Evolutionary conservation across 352 stramenopile species (phyloP).

Genomic region (Phytophthora idaei): DNA sequence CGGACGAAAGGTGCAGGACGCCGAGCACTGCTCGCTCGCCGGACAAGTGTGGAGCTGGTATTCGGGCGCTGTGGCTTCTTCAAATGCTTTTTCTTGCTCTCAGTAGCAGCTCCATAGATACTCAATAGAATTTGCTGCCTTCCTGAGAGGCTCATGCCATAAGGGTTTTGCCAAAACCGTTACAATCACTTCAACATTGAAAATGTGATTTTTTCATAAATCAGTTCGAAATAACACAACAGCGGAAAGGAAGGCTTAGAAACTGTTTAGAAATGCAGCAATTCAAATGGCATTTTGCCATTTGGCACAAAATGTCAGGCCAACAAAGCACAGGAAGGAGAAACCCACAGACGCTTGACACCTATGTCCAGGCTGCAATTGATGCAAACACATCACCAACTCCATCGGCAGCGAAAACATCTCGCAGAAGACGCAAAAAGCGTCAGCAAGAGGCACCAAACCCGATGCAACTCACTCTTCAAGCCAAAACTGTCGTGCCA

Average conservation of each 20-base stretch:
- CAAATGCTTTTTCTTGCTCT: not conserved
- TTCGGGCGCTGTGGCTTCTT: constrained; percentile 20
- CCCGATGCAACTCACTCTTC: not conserved
- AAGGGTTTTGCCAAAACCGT: not conserved
- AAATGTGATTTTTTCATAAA: not conserved
- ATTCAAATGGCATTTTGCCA: not conserved
- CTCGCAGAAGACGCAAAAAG: constrained; percentile 27
- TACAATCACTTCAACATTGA: not conserved
- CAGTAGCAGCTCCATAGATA: constrained; percentile 36
- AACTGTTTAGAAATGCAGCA: not conserved
- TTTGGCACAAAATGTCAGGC: constrained; percentile 1
- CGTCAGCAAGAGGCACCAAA: not conserved
- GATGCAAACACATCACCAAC: not conserved
- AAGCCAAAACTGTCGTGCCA: not conserved
- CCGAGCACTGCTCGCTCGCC: constrained; percentile 4
- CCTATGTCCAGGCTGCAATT: constrained; percentile 33
- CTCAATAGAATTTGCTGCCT: constrained; percentile 39
- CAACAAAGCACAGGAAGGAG: constrained; percentile 2
- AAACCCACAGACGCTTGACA: constrained; percentile 9
- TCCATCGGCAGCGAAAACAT: not conserved
- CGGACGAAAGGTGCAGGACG: constrained; percentile 8
- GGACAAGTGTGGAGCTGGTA: not conserved
- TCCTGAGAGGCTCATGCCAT: constrained; percentile 9
- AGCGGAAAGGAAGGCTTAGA: not conserved
- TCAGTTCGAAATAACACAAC: not conserved